phyloP scores from a whole-genome alignment of 108 stramenopile genomes.

The Pseudonitzschia multiseries region DNA sequence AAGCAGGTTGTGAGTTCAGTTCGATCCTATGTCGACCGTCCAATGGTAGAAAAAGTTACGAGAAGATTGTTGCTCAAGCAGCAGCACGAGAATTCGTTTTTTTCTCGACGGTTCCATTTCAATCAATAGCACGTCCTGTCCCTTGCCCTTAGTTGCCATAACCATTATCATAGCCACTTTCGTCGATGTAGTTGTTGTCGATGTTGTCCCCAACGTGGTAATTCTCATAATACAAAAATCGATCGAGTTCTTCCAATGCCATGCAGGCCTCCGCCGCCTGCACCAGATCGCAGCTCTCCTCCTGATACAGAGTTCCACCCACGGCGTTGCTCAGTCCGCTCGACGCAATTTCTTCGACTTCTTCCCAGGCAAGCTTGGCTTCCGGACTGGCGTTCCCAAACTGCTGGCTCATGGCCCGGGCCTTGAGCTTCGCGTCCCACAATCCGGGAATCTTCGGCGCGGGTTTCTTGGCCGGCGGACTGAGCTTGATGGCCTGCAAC shows the following conservation, averaged over 20 bases:
- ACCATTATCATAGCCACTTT: not conserved
- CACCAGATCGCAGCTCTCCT: conserved; percentile 38
- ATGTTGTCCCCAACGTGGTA: conserved; percentile 3
- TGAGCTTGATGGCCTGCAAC: conserved; percentile 26
- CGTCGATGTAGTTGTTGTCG: not conserved
- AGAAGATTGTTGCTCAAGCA: not conserved
- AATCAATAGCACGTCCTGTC: not conserved
- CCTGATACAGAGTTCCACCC: conserved; percentile 1
- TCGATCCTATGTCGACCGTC: not conserved
- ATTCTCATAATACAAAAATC: conserved; percentile 15
- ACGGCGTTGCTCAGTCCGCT: conserved; percentile 14
- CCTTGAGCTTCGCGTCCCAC: conserved; percentile 51
- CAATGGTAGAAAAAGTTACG: not conserved
- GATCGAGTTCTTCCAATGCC: conserved; percentile 44
- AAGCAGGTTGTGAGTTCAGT: too few species aligned
- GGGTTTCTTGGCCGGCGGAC: not conserved
- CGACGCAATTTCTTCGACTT: conserved; percentile 68
- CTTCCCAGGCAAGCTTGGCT: conserved; percentile 78
- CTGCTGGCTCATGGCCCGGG: conserved; percentile 44
- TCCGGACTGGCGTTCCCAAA: conserved; percentile 49
- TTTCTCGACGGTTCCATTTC: not conserved
- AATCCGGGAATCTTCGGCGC: conserved; percentile 20
- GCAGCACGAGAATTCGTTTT: too few species aligned
- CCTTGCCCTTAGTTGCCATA: not conserved
- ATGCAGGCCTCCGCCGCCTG: conserved; percentile 40